Evolutionary conservation across 371 early-diverging fungal species (phyloP).

Genomic region (Saksenaea oblongispora): DNA sequence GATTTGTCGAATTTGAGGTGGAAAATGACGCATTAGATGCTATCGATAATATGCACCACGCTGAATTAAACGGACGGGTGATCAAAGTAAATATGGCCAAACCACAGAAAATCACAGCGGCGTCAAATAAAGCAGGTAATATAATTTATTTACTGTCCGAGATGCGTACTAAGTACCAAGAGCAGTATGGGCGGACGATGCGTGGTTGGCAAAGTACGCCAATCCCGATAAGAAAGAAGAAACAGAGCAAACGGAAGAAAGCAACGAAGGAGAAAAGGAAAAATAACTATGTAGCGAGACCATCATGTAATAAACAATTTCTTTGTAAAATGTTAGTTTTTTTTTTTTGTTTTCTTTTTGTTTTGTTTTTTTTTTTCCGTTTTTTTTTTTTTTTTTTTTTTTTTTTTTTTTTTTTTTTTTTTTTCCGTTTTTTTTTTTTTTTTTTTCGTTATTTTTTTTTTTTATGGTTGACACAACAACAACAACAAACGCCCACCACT

Average conservation of each 20-base stretch:
- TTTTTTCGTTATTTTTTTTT: neutral
- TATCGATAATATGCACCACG: slow-evolving; percentile 91
- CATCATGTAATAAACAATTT: neutral
- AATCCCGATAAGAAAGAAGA: slow-evolving; percentile 23
- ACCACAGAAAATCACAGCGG: slow-evolving; percentile 63
- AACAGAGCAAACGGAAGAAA: slow-evolving; percentile 9
- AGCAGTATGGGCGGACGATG: slow-evolving; percentile 77
- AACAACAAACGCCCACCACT: neutral
- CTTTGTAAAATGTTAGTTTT: neutral
- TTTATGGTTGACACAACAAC: neutral
- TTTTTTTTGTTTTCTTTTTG: neutral
- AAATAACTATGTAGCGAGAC: neutral
- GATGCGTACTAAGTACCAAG: too few species aligned
- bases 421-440: neutral
- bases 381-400: neutral
- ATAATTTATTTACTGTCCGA: too few species aligned
- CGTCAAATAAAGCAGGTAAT: slow-evolving; percentile 65
- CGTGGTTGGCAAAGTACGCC: slow-evolving; percentile 69
- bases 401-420: neutral
- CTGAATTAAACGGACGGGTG: slow-evolving; percentile 87
- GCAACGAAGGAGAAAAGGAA: slow-evolving; percentile 2
- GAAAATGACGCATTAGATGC: slow-evolving; percentile 86
- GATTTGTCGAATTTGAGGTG: slow-evolving; percentile 92
- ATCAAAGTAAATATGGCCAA: slow-evolving; percentile 88
- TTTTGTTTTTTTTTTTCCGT: neutral